Conservation (phyloP, 306 rosid genomes). For the Parietaria judaica region DNA sequence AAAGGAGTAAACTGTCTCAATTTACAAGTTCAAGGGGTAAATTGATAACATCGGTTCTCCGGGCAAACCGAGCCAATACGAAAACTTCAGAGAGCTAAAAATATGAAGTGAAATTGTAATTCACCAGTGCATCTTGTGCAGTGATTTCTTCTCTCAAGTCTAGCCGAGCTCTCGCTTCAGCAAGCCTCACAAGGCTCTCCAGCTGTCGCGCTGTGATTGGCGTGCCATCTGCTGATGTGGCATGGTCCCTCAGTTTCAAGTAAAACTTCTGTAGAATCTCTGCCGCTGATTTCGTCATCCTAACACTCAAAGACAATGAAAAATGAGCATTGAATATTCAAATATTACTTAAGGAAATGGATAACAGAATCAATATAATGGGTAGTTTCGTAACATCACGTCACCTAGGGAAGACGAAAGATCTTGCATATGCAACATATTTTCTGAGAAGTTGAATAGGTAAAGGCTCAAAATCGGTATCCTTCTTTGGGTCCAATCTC, state of each 20-base stretch:
- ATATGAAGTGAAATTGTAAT: constrained; percentile 12
- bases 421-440: constrained; percentile 86
- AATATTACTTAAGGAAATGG: not conserved
- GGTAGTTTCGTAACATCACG: constrained; percentile 10
- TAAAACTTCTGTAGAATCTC: constrained; percentile 84
- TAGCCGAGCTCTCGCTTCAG: constrained; percentile 86
- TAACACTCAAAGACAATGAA: constrained; percentile 22
- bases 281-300: constrained; percentile 88
- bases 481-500: constrained; percentile 60
- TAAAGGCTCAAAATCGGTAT: constrained; percentile 65
- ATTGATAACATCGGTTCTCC: not conserved
- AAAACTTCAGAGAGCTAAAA: not conserved
- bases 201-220: constrained; percentile 96
- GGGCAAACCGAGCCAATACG: not conserved
- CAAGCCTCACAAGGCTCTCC: constrained; percentile 91
- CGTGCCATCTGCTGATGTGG: constrained; percentile 75
- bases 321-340: not conserved
- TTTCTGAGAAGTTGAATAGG: constrained; percentile 88
- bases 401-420: constrained; percentile 79
- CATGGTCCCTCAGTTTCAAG: constrained; percentile 67
- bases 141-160: constrained; percentile 87
- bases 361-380: too few relatives aligned
- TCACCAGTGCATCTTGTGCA: constrained; percentile 79
- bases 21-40: too few relatives aligned
- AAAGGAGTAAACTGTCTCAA: too few relatives aligned